A percentile compares a stretch with the other conserved stretches of the same genome.
Conservation (phyloP, 2,329 filamentous ascomycete genomes). For the Penicillium rolfsii region DNA sequence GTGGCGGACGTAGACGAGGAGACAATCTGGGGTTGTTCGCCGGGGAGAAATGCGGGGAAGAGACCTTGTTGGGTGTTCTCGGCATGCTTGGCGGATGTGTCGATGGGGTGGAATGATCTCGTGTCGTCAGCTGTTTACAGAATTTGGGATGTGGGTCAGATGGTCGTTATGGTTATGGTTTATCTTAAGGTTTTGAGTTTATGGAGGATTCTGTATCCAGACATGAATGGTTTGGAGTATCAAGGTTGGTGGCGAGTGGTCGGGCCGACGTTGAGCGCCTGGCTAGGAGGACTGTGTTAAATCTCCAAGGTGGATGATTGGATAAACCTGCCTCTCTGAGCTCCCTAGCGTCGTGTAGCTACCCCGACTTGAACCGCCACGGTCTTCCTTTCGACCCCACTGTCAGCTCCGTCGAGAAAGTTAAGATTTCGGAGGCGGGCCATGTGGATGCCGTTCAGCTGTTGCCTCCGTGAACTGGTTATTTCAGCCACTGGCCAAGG, state of each 20-base stretch:
- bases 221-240: background rate
- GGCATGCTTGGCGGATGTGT: slow-evolving; percentile 7
- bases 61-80: background rate
- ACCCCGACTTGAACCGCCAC: background rate
- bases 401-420: background rate
- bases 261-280: background rate
- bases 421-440: slow-evolving; percentile 1
- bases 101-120: background rate
- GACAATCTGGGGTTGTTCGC: slow-evolving; percentile 10
- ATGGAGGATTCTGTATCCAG: background rate
- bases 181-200: background rate
- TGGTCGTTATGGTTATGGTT: background rate
- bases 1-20: background rate
- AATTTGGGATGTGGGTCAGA: background rate
- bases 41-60: slow-evolving; percentile 10
- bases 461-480: background rate
- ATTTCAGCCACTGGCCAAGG: background rate
- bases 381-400: background rate
- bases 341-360: background rate
- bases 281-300: background rate
- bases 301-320: background rate
- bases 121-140: background rate
- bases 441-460: background rate
- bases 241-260: background rate
- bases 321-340: background rate